Conservation (phyloP, 495 filamentous ascomycete species). For the Aspergillus wentii region DNA sequence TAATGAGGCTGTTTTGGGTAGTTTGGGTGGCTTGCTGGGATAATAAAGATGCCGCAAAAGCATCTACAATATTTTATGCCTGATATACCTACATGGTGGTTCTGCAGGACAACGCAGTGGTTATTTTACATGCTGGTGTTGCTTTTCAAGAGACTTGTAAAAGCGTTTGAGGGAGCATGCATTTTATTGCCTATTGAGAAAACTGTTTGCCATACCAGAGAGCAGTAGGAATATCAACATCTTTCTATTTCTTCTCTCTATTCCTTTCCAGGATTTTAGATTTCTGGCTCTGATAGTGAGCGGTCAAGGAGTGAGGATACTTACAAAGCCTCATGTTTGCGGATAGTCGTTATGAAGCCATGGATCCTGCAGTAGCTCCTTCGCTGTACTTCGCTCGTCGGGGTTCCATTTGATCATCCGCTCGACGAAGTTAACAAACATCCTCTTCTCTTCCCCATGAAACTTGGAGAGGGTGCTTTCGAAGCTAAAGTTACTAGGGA, state of each 20-base stretch:
- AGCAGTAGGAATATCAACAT: neutral
- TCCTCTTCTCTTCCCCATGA: conserved; percentile 21
- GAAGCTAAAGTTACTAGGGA: conserved; percentile 16
- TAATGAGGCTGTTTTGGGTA: conserved; percentile 64
- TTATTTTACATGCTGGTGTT: too few relatives aligned
- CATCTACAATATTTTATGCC: too few relatives aligned
- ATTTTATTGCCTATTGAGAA: too few relatives aligned
- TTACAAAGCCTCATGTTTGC: neutral
- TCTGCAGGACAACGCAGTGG: too few relatives aligned
- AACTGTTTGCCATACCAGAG: too few relatives aligned
- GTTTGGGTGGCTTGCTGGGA: conserved; percentile 62
- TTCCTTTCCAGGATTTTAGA: too few relatives aligned
- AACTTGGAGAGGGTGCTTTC: conserved; percentile 16
- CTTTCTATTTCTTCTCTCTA: neutral
- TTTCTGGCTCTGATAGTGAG: too few relatives aligned
- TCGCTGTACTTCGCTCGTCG: conserved; percentile 27
- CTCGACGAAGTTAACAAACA: conserved; percentile 26
- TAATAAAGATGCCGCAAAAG: too few relatives aligned
- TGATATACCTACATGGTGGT: too few relatives aligned
- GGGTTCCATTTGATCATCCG: conserved; percentile 28
- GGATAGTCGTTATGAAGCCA: conserved; percentile 16
- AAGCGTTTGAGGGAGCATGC: too few relatives aligned
- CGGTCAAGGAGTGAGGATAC: too few relatives aligned
- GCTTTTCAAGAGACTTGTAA: too few relatives aligned
- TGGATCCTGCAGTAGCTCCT: conserved; percentile 24